Base-by-base conservation (phyloP, 768 basidiomycete species). In the Kwoniella sp. region DNA sequence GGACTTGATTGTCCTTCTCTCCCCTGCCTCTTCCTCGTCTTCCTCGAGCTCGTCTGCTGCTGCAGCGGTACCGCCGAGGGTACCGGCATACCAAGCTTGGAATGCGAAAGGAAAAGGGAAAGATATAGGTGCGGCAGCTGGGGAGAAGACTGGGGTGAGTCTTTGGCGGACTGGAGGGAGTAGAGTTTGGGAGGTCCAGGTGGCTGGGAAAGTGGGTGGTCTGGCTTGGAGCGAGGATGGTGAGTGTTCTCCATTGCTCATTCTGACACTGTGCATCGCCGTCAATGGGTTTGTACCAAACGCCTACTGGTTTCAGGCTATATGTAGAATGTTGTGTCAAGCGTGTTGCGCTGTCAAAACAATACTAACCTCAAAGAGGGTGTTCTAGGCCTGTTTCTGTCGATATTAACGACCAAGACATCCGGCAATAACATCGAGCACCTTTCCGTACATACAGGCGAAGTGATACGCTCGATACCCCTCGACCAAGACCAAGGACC, bases 211-310 rank as follows among this genome's bases (percentile, higher is more conserved):
- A 33, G 49, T 73, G 8, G 55, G 21, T 2, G 71, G 68, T 5
- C 24, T 76, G 30, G 74, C 68, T 17, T 76, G 74, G 74, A 71
- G 63, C 24, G 33, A 49, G 13, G 72, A 73, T 68, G 72, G 74
- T n/a, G n/a, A n/a, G n/a, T n/a, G n/a, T n/a, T n/a, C n/a, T n/a
- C n/a, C n/a, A n/a, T n/a, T n/a, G n/a, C n/a, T n/a, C n/a, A n/a
- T n/a, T n/a, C n/a, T n/a, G n/a, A n/a, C n/a, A n/a, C n/a, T n/a
- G n/a, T n/a, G n/a, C n/a, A n/a, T n/a, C n/a, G n/a, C n/a, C n/a
- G n/a, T n/a, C n/a, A n/a, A n/a, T n/a, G n/a, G n/a, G n/a, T n/a
- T n/a, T n/a, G n/a, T n/a, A n/a, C n/a, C n/a, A n/a, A n/a, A n/a
- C n/a, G n/a, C n/a, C n/a, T n/a, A n/a, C n/a, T n/a, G n/a, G n/a